Evolutionary conservation across 225 moss, liverwort and hornwort species (phyloP).

Genomic region (Physcomitrium patens): DNA sequence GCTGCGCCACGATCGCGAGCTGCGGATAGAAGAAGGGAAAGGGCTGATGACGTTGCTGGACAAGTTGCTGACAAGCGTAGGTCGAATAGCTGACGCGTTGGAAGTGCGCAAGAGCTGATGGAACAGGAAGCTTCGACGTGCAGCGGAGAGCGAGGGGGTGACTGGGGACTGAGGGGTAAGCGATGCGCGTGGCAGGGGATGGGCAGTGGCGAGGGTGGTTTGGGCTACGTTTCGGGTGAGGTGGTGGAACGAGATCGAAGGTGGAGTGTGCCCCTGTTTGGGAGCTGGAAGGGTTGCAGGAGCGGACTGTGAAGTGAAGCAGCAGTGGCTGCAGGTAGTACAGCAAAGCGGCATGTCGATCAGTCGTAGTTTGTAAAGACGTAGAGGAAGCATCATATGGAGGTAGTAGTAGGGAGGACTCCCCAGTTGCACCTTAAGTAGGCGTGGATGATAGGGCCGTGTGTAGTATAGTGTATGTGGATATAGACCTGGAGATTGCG

Average conservation of each 20-base stretch:
- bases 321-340: slow-evolving; percentile 31
- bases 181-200: neutral
- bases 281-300: slow-evolving; percentile 15
- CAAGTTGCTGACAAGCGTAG: slow-evolving; percentile 52
- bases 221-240: no score
- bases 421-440: slow-evolving; percentile 29
- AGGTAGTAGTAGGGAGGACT: slow-evolving; percentile 24
- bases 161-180: neutral
- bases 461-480: slow-evolving; percentile 47
- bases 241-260: slow-evolving; percentile 6
- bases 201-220: no score
- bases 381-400: slow-evolving; percentile 6
- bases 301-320: neutral
- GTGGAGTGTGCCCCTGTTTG: slow-evolving; percentile 5
- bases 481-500: slow-evolving; percentile 31
- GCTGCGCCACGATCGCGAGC: slow-evolving; percentile 63
- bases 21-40: slow-evolving; percentile 63
- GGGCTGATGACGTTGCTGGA: slow-evolving; percentile 53
- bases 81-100: slow-evolving; percentile 62
- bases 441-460: slow-evolving; percentile 31
- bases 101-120: slow-evolving; percentile 52
- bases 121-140: neutral
- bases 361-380: slow-evolving; percentile 21
- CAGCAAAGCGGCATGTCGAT: slow-evolving; percentile 29
- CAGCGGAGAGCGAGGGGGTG: neutral